Evolutionary conservation across 371 early-diverging fungal species (phyloP), one percentile per base, ranked within the genome.

Genomic region (Mortierella sp.): DNA sequence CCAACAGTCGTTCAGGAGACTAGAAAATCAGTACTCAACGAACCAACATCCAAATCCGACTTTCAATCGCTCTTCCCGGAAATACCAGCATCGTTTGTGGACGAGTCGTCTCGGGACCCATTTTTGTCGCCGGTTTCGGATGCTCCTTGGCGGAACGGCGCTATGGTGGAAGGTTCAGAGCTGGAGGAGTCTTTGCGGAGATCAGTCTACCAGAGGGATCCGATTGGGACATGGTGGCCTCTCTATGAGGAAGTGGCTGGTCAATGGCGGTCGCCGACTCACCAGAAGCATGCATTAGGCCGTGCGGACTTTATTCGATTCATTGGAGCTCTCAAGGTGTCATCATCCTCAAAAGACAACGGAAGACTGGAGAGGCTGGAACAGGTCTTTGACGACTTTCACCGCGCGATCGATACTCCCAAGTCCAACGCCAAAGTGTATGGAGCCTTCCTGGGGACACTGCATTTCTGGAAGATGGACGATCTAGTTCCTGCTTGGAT

Each of bases 181-280:
- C 66, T 58, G 1, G 82, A 77, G 40, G 82, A 81, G 16, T 26
- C 71, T 1, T 64, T 81, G 10, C 74, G 82, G 24, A 77, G 68
- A 34, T 66, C 78, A 19, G 55, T 81, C n/a, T 74, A 71, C 24
- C 63, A 77, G 26, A 71, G 78, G 7, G 78, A 77, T n/a, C 68
- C 78, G 26, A 65, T 81, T 19, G 31, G 47, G 2, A 67, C 31
- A 64, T 81, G 82, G 82, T 81, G 82, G 82, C 78, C 82, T 16
- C n/a, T 74, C 47, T 81, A 81, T 22, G 78, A 77, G n/a, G 29
- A 68, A 9, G 65, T 74, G 0, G 71, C 82, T 10, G 24, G 5
- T 1, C 53, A 68, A 22, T 74, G 82, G 82, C 74, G 74, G 6
- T 63, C 63, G 24, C 10, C 53, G 2, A 16, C 29, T 24, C 22